Base-by-base conservation (phyloP, 139 green algal genomes). In the Diplosphaera chodatii region DNA sequence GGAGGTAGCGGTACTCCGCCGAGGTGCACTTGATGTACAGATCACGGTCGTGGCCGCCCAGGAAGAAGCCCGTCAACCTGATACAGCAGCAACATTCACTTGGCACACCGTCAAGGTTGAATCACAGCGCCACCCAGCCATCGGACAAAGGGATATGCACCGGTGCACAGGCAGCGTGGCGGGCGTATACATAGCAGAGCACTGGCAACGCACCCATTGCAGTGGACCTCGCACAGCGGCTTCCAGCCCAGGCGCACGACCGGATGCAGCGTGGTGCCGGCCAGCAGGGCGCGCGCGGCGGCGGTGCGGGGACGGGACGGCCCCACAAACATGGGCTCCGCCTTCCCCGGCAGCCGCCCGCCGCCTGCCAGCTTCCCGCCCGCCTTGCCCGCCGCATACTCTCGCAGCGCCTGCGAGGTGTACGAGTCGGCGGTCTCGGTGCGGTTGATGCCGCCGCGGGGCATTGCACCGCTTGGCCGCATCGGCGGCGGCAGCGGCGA, bases 11-110 rank as follows among this genome's bases (percentile, higher is more conserved):
- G 69, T 74, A 81, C 29, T 66, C 64, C 27, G 31, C 30, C 56
- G 34, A 70, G 15, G 71, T 81, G 71, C 70, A 78, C 28, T 74
- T 41, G n/a, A 76, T 66, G 30, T 67, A 76, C 32, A 81, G 33
- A 28, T 81, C 76, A 23, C 71, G 65, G 67, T 81, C 76, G 32
- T 81, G 76, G 32, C 76, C 76, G 28, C 76, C 76, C n/a, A 70
- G 33, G 48, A 81, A 81, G 25, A 64, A 33, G n/a, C 76, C 76
- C 40, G 37, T 55, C 25, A 81, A 30, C 3, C 48, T 59, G 48
- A 8, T 8, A 48, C 37, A 48, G 13, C 10, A 48, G 13, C 10
- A 21, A 48, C 13, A n/a, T n/a, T n/a, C n/a, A n/a, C n/a, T n/a
- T n/a, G n/a, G n/a, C n/a, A n/a, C n/a, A n/a, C n/a, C n/a, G n/a